These are phyloP conservation scores for Epichloe brachyelytri DNA, from an alignment of 2,329 filamentous ascomycete species.

Conservation along the genomic window DNA sequence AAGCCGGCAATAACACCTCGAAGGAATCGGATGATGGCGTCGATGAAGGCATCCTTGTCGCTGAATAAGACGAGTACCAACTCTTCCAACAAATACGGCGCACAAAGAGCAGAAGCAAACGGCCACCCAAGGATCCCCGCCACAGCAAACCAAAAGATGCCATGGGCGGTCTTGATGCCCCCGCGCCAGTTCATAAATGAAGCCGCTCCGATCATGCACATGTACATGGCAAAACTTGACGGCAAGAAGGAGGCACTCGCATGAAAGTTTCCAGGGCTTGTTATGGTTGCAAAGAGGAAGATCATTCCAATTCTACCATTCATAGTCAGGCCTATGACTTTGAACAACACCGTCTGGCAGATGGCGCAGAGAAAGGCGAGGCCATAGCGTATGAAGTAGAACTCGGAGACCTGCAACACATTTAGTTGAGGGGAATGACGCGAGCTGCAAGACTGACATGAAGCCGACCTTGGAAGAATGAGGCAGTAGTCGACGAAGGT, in stretches of 20 bases:
- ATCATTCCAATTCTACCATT: constrained; percentile 76
- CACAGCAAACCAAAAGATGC: constrained; percentile 81
- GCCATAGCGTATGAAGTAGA: constrained; percentile 71
- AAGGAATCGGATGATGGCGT: constrained; percentile 46
- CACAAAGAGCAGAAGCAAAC: constrained; percentile 70
- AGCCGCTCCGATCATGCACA: constrained; percentile 69
- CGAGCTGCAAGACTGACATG: neutral
- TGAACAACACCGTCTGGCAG: constrained; percentile 72
- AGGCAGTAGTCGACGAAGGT: constrained; percentile 50
- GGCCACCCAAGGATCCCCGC: constrained; percentile 88
- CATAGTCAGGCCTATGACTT: constrained; percentile 60
- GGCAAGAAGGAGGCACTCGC: constrained; percentile 78
- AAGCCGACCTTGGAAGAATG: constrained; percentile 41
- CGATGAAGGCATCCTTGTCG: constrained; percentile 44
- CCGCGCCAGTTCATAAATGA: constrained; percentile 85
- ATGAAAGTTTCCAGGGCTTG: constrained; percentile 88
- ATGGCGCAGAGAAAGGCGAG: constrained; percentile 67
- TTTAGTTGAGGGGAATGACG: neutral
- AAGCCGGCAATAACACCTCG: constrained; percentile 56
- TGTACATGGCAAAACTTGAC: constrained; percentile 96
- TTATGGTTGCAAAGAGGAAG: constrained; percentile 64
- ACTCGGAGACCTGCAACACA: constrained; percentile 48
- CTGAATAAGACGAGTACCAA: constrained; percentile 42
- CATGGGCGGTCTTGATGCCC: constrained; percentile 65
- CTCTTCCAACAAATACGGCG: constrained; percentile 75